Conservation (phyloP, 1,139 yeast genomes). For the Diutina ranongensis region DNA sequence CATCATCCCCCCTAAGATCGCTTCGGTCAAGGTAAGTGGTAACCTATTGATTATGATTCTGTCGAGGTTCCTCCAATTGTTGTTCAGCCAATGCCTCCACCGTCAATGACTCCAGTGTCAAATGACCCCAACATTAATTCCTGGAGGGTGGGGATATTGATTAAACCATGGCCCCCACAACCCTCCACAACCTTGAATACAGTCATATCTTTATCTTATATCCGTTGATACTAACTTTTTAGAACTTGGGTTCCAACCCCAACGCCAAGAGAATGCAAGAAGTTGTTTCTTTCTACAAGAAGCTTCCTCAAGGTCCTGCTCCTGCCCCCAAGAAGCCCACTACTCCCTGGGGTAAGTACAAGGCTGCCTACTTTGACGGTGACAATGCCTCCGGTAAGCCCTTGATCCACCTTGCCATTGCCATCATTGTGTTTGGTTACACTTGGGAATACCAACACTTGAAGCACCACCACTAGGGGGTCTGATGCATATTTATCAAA, state of each 20-base stretch:
- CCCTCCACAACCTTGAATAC: no score
- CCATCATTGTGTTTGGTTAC: slow-evolving; percentile 72
- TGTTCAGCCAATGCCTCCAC: no score
- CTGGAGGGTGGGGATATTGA: no score
- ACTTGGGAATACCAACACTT: slow-evolving; percentile 86
- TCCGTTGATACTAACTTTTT: slow-evolving; percentile 37
- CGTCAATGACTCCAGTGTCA: no score
- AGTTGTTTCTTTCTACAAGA: slow-evolving; percentile 91
- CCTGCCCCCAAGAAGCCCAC: slow-evolving; percentile 57
- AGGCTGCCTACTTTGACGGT: slow-evolving; percentile 68
- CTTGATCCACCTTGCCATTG: slow-evolving; percentile 64
- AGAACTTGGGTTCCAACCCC: slow-evolving; percentile 91
- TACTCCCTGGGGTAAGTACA: slow-evolving; percentile 65
- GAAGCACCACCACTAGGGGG: slow-evolving; percentile 26
- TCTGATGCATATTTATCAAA: slow-evolving; percentile 1
- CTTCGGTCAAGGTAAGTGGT: slow-evolving; percentile 76
- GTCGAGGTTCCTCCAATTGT: not conserved
- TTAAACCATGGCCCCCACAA: no score
- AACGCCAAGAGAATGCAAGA: slow-evolving; percentile 95
- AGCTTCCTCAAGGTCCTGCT: slow-evolving; percentile 90
- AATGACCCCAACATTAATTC: no score
- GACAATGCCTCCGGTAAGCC: slow-evolving; percentile 77
- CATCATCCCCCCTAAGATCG: slow-evolving; percentile 97
- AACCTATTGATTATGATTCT: not conserved
- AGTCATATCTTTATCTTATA: no score